A percentile compares a stretch with the other conserved stretches of the same genome.
Conservation (phyloP, 2,329 filamentous ascomycete species). For the Fusarium tuaranense region DNA sequence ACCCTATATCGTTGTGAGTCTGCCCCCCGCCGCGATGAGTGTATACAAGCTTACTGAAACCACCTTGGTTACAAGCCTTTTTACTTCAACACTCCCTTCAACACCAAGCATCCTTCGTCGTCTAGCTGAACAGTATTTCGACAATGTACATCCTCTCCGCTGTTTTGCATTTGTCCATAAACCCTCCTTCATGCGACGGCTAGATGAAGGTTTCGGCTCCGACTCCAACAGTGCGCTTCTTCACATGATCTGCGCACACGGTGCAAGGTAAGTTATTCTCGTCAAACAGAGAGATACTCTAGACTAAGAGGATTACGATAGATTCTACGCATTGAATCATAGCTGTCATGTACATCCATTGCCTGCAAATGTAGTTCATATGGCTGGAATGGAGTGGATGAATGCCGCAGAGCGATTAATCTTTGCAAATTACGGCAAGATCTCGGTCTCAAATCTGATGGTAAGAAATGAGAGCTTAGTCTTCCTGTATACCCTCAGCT, state of each 20-base stretch:
- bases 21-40: neutral
- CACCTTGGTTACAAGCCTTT: neutral
- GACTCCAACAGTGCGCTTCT: neutral
- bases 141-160: neutral
- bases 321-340: no score
- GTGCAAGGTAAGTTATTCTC: neutral
- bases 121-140: neutral
- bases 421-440: no score
- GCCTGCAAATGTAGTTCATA: no score
- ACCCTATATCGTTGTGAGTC: neutral
- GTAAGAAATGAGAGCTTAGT: no score
- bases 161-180: neutral
- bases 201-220: neutral
- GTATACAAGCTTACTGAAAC: neutral
- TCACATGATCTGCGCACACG: neutral
- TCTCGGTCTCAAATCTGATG: no score
- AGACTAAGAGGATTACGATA: accelerated
- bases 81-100: neutral
- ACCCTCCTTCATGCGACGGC: neutral
- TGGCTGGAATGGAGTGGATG: no score
- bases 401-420: no score
- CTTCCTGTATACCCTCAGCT: no score
- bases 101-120: neutral
- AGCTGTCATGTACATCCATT: no score
- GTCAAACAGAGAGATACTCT: neutral